Percentiles rank a stretch among this genome's conserved stretches.
These are phyloP conservation scores for Citrus glauca DNA, from an alignment of 345 rosid genomes.

Conservation along the genomic window DNA sequence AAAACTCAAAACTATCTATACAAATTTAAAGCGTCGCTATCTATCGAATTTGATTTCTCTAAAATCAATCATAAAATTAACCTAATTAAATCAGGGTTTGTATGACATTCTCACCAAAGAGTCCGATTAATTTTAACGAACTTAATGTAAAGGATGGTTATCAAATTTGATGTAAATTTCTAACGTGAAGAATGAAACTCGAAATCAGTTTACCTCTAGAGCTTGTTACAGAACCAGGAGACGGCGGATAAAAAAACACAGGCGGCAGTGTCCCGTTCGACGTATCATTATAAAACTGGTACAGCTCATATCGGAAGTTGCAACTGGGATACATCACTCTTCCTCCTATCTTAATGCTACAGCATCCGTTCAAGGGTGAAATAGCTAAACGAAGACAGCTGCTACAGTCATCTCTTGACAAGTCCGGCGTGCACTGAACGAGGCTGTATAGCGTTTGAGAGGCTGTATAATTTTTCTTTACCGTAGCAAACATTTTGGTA, in stretches of 20 bases:
- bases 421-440: constrained; percentile 30
- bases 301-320: constrained; percentile 23
- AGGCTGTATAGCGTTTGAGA: constrained; percentile 4
- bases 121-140: too few relatives aligned
- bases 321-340: constrained; percentile 32
- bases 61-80: too few relatives aligned
- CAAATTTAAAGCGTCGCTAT: too few relatives aligned
- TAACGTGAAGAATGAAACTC: too few relatives aligned
- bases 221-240: background rate
- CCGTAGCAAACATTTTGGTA: constrained; percentile 10
- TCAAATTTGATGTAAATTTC: too few relatives aligned
- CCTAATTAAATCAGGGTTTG: background rate
- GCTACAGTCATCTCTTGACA: constrained; percentile 2
- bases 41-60: too few relatives aligned
- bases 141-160: too few relatives aligned
- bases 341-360: constrained; percentile 18
- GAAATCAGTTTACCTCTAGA: background rate
- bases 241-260: background rate
- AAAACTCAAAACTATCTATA: too few relatives aligned
- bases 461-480: background rate
- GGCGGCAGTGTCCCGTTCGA: background rate
- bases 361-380: background rate
- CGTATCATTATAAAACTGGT: constrained; percentile 17
- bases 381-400: constrained; percentile 18
- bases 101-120: too few relatives aligned